These are phyloP conservation scores for Elongisporangium prolatum DNA, from an alignment of 352 stramenopile species.

Conservation along the genomic window DNA sequence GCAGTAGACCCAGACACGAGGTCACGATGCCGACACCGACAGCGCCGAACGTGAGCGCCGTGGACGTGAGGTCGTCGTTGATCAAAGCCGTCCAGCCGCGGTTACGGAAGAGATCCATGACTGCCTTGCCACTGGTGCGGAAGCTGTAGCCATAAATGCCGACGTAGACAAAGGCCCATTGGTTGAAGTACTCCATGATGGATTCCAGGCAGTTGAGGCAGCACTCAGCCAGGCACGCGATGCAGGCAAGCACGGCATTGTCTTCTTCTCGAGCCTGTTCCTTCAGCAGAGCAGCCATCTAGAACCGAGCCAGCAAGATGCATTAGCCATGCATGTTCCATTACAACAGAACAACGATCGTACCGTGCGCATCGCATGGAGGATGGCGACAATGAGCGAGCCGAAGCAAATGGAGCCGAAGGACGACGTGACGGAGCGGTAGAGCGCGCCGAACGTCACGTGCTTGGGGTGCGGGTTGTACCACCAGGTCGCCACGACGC, in stretches of 20 bases:
- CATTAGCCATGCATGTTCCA: too few species aligned
- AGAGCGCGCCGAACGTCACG: slow-evolving; percentile 60
- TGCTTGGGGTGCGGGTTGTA: slow-evolving; percentile 62
- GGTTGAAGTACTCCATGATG: slow-evolving; percentile 90
- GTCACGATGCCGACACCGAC: slow-evolving; percentile 75
- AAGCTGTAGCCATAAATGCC: slow-evolving; percentile 88
- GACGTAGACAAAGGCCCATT: slow-evolving; percentile 89
- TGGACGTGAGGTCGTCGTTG: slow-evolving; percentile 86
- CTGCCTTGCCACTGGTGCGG: slow-evolving; percentile 77
- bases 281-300: slow-evolving; percentile 64
- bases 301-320: slow-evolving; percentile 6
- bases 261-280: slow-evolving; percentile 71
- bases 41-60: slow-evolving; percentile 73
- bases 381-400: slow-evolving; percentile 82
- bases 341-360: slow-evolving; percentile 1
- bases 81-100: slow-evolving; percentile 88
- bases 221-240: slow-evolving; percentile 85
- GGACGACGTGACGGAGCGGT: slow-evolving; percentile 75
- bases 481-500: slow-evolving; percentile 82
- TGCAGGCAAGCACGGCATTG: slow-evolving; percentile 66
- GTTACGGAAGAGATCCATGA: slow-evolving; percentile 85
- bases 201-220: slow-evolving; percentile 79
- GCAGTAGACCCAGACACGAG: slow-evolving; percentile 54
- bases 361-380: slow-evolving; percentile 75
- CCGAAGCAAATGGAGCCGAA: slow-evolving; percentile 84